Conservation (phyloP, 768 basidiomycete species). For the Boletus rubropictus region DNA sequence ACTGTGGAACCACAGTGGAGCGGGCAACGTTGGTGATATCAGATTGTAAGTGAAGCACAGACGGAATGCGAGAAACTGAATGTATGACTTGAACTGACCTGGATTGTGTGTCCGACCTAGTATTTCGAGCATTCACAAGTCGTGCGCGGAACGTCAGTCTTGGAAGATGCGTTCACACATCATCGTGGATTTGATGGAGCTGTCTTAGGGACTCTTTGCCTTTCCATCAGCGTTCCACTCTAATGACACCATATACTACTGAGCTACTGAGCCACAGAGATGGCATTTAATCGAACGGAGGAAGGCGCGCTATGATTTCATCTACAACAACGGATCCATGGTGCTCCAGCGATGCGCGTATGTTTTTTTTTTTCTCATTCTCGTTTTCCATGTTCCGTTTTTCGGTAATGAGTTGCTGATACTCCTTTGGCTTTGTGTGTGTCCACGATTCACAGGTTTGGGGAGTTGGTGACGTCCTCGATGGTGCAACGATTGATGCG, state of each 20-base stretch:
- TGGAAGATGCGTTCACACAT: conserved; percentile 12
- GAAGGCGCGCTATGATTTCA: conserved; percentile 1
- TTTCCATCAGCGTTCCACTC: conserved; percentile 28
- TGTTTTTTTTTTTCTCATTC: not conserved
- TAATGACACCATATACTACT: conserved; percentile 37
- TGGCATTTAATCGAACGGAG: conserved; percentile 16
- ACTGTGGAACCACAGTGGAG: too few species aligned
- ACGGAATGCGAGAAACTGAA: too few species aligned
- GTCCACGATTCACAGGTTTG: too few species aligned
- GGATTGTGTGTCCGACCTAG: conserved; percentile 35
- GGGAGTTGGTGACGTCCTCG: too few species aligned
- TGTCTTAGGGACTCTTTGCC: conserved; percentile 28
- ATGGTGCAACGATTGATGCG: too few species aligned
- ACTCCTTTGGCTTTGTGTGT: too few species aligned
- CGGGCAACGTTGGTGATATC: too few species aligned
- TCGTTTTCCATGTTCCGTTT: too few species aligned
- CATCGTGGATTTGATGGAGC: not conserved
- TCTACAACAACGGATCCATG: conserved; percentile 3
- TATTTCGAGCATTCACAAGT: conserved; percentile 23
- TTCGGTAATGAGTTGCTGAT: too few species aligned
- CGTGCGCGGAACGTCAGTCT: conserved; percentile 30
- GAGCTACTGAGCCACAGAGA: too few species aligned
- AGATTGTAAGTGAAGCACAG: too few species aligned
- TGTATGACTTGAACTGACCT: too few species aligned
- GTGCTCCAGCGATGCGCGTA: conserved; percentile 11